Evolutionary conservation across 177 flowering plant species (phyloP).

Genomic region (Vitis hybrid): DNA sequence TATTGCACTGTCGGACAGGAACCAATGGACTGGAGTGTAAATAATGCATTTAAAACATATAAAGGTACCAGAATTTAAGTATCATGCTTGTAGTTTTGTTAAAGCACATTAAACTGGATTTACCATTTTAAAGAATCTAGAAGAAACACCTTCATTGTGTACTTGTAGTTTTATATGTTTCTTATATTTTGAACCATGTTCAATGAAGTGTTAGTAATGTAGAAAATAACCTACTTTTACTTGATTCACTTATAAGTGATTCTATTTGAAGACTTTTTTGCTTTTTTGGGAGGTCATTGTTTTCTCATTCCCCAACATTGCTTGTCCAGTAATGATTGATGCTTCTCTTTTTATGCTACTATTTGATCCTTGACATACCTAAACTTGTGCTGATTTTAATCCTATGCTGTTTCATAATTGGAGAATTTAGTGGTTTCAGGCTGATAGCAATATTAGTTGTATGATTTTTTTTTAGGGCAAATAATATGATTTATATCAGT

Average conservation of each 20-base stretch:
- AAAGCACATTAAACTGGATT: slow-evolving; percentile 2
- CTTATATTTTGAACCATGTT: too few relatives aligned
- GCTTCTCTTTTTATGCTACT: background rate
- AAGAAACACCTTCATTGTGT: background rate
- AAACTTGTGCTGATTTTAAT: too few relatives aligned
- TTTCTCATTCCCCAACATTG: background rate
- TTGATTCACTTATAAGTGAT: background rate
- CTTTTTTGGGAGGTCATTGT: background rate
- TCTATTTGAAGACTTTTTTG: background rate
- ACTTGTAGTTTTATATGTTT: background rate
- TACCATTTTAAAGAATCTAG: background rate
- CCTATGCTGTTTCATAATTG: too few relatives aligned
- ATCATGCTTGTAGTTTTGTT: background rate
- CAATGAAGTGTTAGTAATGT: background rate
- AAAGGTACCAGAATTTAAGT: slow-evolving; percentile 44
- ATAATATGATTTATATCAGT: too few relatives aligned
- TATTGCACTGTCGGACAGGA: slow-evolving; percentile 27
- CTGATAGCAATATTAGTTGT: too few relatives aligned
- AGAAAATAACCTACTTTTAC: background rate
- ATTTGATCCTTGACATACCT: background rate
- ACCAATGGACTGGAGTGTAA: slow-evolving; percentile 64
- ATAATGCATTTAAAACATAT: slow-evolving; percentile 44
- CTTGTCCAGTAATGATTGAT: background rate
- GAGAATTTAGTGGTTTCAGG: too few relatives aligned
- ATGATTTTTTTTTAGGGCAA: too few relatives aligned